Percentiles rank a stretch among this genome's conserved stretches.
Conservation (phyloP, 208 protist species). For the Trypanosoma boissoni region DNA sequence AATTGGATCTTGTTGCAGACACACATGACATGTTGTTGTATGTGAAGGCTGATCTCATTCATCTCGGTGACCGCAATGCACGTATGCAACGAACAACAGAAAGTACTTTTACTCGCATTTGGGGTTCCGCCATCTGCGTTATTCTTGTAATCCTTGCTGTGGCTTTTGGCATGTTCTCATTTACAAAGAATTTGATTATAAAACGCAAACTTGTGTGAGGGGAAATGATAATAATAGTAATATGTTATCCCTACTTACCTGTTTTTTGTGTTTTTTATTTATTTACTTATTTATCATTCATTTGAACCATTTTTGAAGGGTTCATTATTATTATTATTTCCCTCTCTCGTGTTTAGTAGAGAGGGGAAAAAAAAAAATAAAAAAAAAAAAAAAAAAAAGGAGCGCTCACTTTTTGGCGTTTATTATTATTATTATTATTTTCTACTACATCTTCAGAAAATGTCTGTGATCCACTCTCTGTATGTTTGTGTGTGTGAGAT, state of each 20-base stretch:
- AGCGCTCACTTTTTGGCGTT: not conserved
- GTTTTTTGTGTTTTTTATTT: too few species aligned
- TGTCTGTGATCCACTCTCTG: not conserved
- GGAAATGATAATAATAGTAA: not conserved
- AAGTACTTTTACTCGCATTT: conserved; percentile 56
- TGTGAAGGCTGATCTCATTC: conserved; percentile 18
- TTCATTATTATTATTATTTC: too few species aligned
- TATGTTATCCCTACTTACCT: too few species aligned
- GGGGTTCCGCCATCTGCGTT: conserved; percentile 23
- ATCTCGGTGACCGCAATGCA: conserved; percentile 21
- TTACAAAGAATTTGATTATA: conserved; percentile 40
- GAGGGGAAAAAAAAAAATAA: too few species aligned
- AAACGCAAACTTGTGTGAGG: conserved; percentile 51
- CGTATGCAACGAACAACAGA: conserved; percentile 47
- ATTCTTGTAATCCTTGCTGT: conserved; percentile 17
- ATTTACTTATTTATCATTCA: too few species aligned
- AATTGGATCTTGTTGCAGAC: conserved; percentile 21
- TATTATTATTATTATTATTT: conserved; percentile 11
- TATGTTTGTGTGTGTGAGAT: conserved; percentile 8
- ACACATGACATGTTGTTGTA: conserved; percentile 23
- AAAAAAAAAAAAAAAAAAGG: too few species aligned
- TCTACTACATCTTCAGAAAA: not conserved
- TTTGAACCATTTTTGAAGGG: too few species aligned
- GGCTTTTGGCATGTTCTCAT: conserved; percentile 28
- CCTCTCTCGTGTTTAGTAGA: too few species aligned